Base-by-base conservation (phyloP, 805 yeast species). In the Sugiyamaella chiloensis region DNA sequence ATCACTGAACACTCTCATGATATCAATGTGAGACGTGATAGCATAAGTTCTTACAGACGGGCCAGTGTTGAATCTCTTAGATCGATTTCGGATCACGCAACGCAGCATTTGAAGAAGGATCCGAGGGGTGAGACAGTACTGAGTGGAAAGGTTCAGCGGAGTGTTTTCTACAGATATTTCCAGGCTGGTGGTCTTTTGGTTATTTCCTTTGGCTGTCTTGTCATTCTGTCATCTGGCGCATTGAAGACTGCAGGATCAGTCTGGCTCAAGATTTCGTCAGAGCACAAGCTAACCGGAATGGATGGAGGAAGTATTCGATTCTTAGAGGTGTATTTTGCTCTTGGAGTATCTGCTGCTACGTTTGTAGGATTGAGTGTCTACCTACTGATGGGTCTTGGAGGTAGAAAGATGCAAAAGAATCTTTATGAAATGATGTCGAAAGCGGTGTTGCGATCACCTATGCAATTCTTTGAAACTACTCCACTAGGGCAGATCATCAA, bases 381-480 rank as follows among this genome's bases (percentile, higher is more conserved):
- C 32, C 34, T 75, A 79, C 32, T 76, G 86, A 1, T 53, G 72
- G 6, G 68, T 78, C 26, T 66, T 78, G 48, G 42, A 5, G 29
- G 53, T 27, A 23, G 40, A 16, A 53, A 53, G 8, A 34, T 34
- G 11, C 42, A 26, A 24, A 16, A 20, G n/a, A 59, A 57, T 5
- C 69, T 87, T 50, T 96, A 89, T 64, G 76, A 80, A 50, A 65
- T 68, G n/a, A 89, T 90, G 96, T 80, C 88, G 4, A 66, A 64
- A 8, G 64, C 78, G 40, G 93, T 90, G 5, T 66, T 90, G 50
- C 74, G 89, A 53, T 91, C 96, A 0, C 97, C 97, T 51, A 90
- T 90, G 96, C 75, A 85, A 31, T 90, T 90, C 62, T 90, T 90
- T 60, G 98, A 90, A 66, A 87, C 96, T 0, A 90, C 96, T 0